Evolutionary conservation across 768 basidiomycete genomes (phyloP).

Genomic region (Coprinopsis sp.): DNA sequence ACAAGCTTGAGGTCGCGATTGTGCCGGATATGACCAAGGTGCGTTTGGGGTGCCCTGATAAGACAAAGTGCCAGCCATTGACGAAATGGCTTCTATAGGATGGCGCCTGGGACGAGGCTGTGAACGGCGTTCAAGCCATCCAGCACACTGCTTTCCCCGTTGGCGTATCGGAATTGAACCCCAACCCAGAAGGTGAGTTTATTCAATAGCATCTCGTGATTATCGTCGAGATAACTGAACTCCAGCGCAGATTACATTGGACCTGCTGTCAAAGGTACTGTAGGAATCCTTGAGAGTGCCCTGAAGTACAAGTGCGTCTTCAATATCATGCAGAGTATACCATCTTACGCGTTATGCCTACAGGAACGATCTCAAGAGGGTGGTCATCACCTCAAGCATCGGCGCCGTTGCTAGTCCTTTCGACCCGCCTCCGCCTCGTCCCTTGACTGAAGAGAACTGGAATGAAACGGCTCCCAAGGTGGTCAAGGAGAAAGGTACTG

Average conservation of each 20-base stretch:
- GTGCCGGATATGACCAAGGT: neutral
- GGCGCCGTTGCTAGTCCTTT: slow-evolving; percentile 37
- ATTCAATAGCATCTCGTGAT: too few relatives aligned
- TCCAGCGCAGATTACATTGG: slow-evolving; percentile 46
- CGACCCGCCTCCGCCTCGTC: slow-evolving; percentile 17
- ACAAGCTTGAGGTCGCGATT: slow-evolving; percentile 1
- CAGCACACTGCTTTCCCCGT: slow-evolving; percentile 65
- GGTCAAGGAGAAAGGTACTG: slow-evolving; percentile 43
- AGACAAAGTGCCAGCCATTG: neutral
- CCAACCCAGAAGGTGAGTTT: slow-evolving; percentile 4
- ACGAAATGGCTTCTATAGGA: slow-evolving; percentile 34
- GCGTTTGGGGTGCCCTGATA: neutral
- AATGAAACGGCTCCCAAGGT: slow-evolving; percentile 42
- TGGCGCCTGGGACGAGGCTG: slow-evolving; percentile 73
- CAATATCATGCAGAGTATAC: neutral
- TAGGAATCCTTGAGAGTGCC: slow-evolving; percentile 53
- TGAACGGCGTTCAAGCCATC: slow-evolving; percentile 69
- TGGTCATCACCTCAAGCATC: slow-evolving; percentile 63
- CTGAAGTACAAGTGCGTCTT: slow-evolving; percentile 44
- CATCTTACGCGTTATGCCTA: neutral
- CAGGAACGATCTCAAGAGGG: slow-evolving; percentile 50
- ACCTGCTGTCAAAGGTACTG: slow-evolving; percentile 71
- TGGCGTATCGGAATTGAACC: slow-evolving; percentile 37
- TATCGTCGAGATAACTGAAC: too few relatives aligned
- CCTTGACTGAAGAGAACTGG: slow-evolving; percentile 57